Evolutionary conservation across 345 rosid species (phyloP).

Genomic region (Hevea brasiliensis): DNA sequence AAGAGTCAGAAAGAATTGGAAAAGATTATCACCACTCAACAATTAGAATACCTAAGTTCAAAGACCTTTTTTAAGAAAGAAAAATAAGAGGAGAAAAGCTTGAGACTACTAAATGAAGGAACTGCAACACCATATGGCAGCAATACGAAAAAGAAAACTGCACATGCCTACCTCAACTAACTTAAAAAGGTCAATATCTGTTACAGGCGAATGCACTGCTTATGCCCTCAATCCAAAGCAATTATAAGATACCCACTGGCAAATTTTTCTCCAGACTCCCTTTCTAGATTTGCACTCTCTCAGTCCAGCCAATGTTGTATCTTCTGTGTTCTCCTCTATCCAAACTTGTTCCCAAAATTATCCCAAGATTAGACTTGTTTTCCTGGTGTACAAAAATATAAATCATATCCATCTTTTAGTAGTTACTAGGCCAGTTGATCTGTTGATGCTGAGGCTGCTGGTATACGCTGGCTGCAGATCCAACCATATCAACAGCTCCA

Average conservation of each 20-base stretch:
- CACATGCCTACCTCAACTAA: slow-evolving; percentile 46
- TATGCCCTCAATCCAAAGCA: slow-evolving; percentile 36
- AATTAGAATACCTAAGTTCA: slow-evolving; percentile 33
- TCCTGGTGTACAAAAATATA: slow-evolving; percentile 34
- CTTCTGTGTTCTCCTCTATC: slow-evolving; percentile 29
- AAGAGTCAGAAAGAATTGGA: slow-evolving; percentile 32
- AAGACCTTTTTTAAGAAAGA: slow-evolving; percentile 10
- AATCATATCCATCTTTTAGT: slow-evolving; percentile 48
- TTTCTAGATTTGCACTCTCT: slow-evolving; percentile 32
- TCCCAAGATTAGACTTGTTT: slow-evolving; percentile 39
- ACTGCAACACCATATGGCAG: slow-evolving; percentile 37
- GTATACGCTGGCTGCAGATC: slow-evolving; percentile 67
- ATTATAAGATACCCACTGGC: slow-evolving; percentile 41
- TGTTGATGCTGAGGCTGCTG: slow-evolving; percentile 95
- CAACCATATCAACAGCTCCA: slow-evolving; percentile 71
- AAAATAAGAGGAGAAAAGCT: slow-evolving; percentile 13
- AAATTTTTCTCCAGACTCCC: slow-evolving; percentile 26
- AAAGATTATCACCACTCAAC: slow-evolving; percentile 47
- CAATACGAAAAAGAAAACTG: slow-evolving; percentile 33
- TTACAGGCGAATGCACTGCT: slow-evolving; percentile 41
- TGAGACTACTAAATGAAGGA: slow-evolving; percentile 30
- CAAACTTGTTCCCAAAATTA: slow-evolving; percentile 43
- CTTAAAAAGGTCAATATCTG: slow-evolving; percentile 46
- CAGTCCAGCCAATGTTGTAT: slow-evolving; percentile 33
- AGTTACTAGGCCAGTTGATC: slow-evolving; percentile 85